phyloP scores from a whole-genome alignment of 352 stramenopile species.

The Pythium biforme region DNA sequence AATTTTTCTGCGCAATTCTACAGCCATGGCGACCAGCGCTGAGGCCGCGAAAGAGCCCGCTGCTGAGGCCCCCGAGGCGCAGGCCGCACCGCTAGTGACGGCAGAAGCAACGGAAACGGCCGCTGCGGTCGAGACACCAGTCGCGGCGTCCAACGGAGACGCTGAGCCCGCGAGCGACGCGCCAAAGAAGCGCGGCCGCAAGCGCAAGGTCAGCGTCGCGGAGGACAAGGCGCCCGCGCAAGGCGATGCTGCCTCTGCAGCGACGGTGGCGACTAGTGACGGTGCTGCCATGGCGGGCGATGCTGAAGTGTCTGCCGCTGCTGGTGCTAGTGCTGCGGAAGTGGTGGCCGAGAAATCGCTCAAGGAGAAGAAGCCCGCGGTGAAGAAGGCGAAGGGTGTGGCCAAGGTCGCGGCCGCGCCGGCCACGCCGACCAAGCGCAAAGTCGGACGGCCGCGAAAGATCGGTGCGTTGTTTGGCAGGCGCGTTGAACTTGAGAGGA shows the following conservation, averaged over 20 bases:
- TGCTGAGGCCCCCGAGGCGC: conserved; percentile 18
- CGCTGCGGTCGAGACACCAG: conserved; percentile 2
- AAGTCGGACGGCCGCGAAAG: conserved; percentile 48
- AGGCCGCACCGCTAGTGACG: not conserved
- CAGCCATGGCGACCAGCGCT: conserved; percentile 9
- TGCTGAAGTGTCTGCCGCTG: too few relatives aligned
- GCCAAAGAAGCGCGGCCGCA: conserved; percentile 37
- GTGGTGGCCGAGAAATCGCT: conserved; percentile 12
- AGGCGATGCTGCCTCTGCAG: conserved; percentile 10
- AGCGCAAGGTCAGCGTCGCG: conserved; percentile 26
- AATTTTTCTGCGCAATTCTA: conserved; percentile 14
- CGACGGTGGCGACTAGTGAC: not conserved
- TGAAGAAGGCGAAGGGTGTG: conserved; percentile 18
- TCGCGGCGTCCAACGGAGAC: conserved; percentile 2
- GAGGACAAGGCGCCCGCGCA: conserved; percentile 20
- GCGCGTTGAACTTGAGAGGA: not conserved
- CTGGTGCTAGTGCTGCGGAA: too few relatives aligned
- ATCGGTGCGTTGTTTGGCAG: too few relatives aligned
- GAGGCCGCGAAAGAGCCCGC: conserved; percentile 1
- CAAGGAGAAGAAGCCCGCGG: conserved; percentile 14
- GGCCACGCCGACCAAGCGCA: conserved; percentile 28
- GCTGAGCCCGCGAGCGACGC: conserved; percentile 12
- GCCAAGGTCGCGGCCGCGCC: conserved; percentile 6
- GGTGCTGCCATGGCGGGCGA: conserved; percentile 12
- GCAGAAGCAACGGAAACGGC: not conserved